A percentile compares a stretch with the other conserved stretches of the same genome.
phyloP scores from a whole-genome alignment of 495 filamentous ascomycete genomes.

The Penicillium argentinense region DNA sequence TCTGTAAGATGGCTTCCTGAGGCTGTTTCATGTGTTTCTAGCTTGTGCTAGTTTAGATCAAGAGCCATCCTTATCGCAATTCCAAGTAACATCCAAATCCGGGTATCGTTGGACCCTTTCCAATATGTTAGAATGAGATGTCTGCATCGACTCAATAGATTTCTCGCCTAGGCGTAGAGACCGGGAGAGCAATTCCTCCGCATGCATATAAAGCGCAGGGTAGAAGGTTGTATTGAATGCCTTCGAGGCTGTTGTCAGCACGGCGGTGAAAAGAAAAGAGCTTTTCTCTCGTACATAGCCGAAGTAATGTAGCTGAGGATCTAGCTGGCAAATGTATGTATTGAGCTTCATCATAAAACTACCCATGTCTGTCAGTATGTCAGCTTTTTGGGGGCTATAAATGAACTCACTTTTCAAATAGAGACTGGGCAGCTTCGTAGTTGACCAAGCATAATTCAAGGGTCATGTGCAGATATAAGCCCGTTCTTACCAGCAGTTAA shows the following conservation, averaged over 20 bases:
- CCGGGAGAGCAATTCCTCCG: conserved; percentile 19
- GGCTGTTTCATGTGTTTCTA: conserved; percentile 1
- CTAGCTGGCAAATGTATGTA: conserved; percentile 24
- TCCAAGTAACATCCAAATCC: conserved; percentile 23
- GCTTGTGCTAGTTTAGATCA: conserved; percentile 25
- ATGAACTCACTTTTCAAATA: conserved; percentile 16
- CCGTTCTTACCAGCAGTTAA: background rate
- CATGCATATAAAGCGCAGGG: conserved; percentile 11
- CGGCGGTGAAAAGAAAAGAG: conserved; percentile 17
- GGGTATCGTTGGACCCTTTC: conserved; percentile 26
- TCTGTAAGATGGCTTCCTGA: too few species aligned
- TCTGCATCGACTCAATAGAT: conserved; percentile 20
- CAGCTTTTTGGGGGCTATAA: background rate
- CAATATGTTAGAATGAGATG: conserved; percentile 24
- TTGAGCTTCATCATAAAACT: conserved; percentile 25
- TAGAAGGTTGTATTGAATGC: conserved; percentile 22
- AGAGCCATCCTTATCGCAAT: conserved; percentile 25
- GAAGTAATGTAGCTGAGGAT: conserved; percentile 22
- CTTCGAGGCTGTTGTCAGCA: conserved; percentile 21
- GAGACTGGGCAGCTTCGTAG: conserved; percentile 14
- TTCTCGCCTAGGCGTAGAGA: conserved; percentile 16
- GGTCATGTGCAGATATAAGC: too few species aligned
- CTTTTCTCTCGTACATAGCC: conserved; percentile 21
- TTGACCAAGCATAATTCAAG: conserved; percentile 13
- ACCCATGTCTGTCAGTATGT: conserved; percentile 4